Conservation (phyloP, 176 grass and related monocot species). For the Aegilops speltoides region DNA sequence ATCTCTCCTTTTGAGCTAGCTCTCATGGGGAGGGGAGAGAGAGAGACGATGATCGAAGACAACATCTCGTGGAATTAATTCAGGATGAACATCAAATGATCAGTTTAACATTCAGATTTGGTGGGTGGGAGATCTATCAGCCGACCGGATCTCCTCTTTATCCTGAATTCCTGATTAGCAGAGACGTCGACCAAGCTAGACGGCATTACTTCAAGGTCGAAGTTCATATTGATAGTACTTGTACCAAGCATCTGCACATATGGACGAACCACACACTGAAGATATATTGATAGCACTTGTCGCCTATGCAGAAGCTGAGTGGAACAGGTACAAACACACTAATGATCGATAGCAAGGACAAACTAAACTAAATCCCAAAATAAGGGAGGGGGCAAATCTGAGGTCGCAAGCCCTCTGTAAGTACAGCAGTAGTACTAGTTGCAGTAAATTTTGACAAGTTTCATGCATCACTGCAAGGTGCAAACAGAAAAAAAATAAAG, state of each 20-base stretch:
- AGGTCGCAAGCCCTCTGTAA: neutral
- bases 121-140: neutral
- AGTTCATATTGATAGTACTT: neutral
- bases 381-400: neutral
- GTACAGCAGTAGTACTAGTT: neutral
- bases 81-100: neutral
- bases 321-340: neutral
- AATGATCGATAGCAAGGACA: neutral
- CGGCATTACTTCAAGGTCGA: neutral
- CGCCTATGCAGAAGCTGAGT: neutral
- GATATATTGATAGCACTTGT: neutral
- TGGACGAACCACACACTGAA: neutral
- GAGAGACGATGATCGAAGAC: neutral
- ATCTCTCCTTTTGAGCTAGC: slow-evolving; percentile 30
- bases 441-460: neutral
- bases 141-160: neutral
- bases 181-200: too few relatives aligned
- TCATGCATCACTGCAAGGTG: neutral
- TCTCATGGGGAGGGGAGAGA: neutral
- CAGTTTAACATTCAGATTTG: neutral
- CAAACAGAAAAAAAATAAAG: neutral
- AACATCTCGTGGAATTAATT: slow-evolving; percentile 9
- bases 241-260: neutral
- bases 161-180: too few relatives aligned
- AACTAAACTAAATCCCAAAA: neutral